Percentiles rank a stretch among this genome's conserved stretches.
These are phyloP conservation scores for Rhizoclosmatium globosum DNA, from an alignment of 192 early-diverging fungal genomes.

Conservation along the genomic window DNA sequence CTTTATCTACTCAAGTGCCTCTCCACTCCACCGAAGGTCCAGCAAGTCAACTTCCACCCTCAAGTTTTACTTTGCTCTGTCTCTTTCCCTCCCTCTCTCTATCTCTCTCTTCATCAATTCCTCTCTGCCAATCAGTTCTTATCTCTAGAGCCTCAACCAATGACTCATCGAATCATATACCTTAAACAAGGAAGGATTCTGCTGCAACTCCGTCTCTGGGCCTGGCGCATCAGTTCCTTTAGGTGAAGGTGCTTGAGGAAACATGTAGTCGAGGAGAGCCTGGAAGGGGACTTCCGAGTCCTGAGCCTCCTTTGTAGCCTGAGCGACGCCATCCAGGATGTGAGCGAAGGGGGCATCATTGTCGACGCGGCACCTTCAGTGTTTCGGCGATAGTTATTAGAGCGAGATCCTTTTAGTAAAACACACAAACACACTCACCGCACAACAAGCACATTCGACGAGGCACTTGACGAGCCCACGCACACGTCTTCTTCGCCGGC, in stretches of 20 bases:
- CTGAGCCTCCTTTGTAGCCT: constrained; percentile 79
- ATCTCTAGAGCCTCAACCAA: too few species aligned
- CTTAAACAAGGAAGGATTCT: not conserved
- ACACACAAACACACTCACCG: constrained; percentile 40
- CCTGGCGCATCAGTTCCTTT: too few species aligned
- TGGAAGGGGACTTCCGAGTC: constrained; percentile 90
- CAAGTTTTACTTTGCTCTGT: too few species aligned
- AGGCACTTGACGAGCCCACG: constrained; percentile 77
- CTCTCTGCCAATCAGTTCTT: too few species aligned
- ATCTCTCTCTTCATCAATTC: too few species aligned
- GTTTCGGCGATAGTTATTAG: not conserved
- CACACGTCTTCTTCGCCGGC: constrained; percentile 96
- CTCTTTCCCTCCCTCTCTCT: too few species aligned
- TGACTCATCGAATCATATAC: not conserved
- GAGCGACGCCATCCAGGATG: constrained; percentile 68
- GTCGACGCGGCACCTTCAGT: constrained; percentile 61
- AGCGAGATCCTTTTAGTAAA: not conserved
- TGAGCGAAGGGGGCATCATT: constrained; percentile 73
- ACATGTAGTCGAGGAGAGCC: constrained; percentile 70
- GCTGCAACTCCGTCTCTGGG: not conserved
- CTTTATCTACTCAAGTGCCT: too few species aligned
- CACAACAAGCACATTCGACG: constrained; percentile 86
- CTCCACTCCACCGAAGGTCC: too few species aligned
- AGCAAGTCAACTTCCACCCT: too few species aligned
- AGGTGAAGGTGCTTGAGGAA: not conserved